Conservation (phyloP, 495 filamentous ascomycete species). For the Daldinia loculata region DNA sequence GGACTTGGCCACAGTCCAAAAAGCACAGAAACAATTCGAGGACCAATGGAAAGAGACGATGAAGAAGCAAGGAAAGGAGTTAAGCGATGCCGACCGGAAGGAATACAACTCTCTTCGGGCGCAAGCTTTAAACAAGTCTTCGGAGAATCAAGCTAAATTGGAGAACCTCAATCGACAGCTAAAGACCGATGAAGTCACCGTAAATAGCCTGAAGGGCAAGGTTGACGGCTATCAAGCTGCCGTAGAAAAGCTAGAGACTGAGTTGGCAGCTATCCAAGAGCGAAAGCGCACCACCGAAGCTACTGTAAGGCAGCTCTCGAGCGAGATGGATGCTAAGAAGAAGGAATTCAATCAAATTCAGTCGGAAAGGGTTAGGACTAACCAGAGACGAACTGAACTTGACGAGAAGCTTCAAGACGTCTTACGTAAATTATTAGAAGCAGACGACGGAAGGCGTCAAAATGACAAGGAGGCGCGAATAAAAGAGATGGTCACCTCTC, state of each 20-base stretch:
- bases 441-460: conserved; percentile 82
- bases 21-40: conserved; percentile 90
- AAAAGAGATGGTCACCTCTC: conserved; percentile 79
- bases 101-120: conserved; percentile 87
- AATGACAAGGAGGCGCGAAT: conserved; percentile 79
- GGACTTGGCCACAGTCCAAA: conserved; percentile 82
- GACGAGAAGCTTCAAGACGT: conserved; percentile 90
- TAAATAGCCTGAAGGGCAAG: conserved; percentile 85
- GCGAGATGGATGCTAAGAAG: conserved; percentile 88
- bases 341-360: conserved; percentile 85
- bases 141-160: conserved; percentile 81
- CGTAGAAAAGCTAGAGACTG: conserved; percentile 74
- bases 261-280: conserved; percentile 73
- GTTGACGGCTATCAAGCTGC: conserved; percentile 80
- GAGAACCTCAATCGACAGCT: conserved; percentile 84
- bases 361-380: conserved; percentile 81
- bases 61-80: conserved; percentile 83
- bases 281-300: conserved; percentile 67
- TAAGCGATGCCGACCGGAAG: conserved; percentile 86
- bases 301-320: conserved; percentile 69
- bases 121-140: conserved; percentile 85
- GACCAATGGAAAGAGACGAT: conserved; percentile 81
- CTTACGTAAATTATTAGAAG: conserved; percentile 78
- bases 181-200: conserved; percentile 88
- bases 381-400: conserved; percentile 82